Base-by-base conservation (phyloP, 2,329 filamentous ascomycete genomes). In the Penicillium psychrosexuale region DNA sequence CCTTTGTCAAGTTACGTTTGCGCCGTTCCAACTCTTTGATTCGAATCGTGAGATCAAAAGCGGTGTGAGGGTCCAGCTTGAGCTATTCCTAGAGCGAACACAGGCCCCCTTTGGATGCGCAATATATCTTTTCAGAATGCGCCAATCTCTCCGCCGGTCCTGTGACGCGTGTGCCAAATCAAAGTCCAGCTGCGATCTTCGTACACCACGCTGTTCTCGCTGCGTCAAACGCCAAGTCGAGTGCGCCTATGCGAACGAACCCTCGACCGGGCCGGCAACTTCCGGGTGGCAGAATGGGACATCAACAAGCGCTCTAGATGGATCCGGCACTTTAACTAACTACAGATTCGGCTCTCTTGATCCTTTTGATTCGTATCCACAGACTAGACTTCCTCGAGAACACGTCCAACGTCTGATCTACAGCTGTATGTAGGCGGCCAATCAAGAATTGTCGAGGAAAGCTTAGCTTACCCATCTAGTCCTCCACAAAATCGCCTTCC, bases 361-460 rank as follows among this genome's bases (percentile, higher is more conserved):
- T 58, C 81, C 82, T 0, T 84, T 84, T 56, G 80, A 84, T 47
- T 80, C 81, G 3, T 83, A 83, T 61, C 82, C 82, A 5, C 69
- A 67, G 22, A 83, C 80, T 0, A 77, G 80, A 54, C 76, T 84
- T 28, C 76, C 79, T 5, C 75, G 79, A 22, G 66, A 69, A 15
- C 78, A 77, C 27, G 79, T 83, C 34, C 80, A 84, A 58, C 75
- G 78, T 31, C 74, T 84, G n/a, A 83, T 84, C 27, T 76, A 83
- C 59, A 74, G 74, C 61, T 84, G 82, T 84, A 75, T 57, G 73
- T 75, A 22, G 40, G 2, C 34, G 46, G 24, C 40, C 6, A 33
- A 42, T 55, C 34, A 24, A 34, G 31, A 15, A 11, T n/a, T n/a
- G 31, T 13, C 12, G 24, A 17, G 36, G n/a, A 42, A 7, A 9